Base-by-base conservation (phyloP, 164 flowering plant species). In the Umbellularia californica region DNA sequence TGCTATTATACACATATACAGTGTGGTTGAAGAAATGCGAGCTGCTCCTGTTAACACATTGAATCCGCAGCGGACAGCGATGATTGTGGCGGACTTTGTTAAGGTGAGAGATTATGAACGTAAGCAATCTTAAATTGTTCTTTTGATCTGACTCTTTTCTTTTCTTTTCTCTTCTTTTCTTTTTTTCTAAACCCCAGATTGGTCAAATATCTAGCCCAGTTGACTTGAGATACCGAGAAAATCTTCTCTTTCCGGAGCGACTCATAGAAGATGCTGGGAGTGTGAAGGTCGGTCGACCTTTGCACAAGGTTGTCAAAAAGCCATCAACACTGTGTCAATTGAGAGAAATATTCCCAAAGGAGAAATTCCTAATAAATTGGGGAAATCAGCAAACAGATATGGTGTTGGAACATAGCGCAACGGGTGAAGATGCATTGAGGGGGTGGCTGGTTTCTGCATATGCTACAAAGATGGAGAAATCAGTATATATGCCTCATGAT, bases 381-480 rank as follows among this genome's bases (percentile, higher is more conserved):
- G 85, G 82, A 68, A 78, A 55, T 50, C 85, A 80, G 69, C 84
- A 86, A 83, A 89, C 90, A 3, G 88, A 93, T 79, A 83, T 95
- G 96, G 78, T 92, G 55, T 80, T 93, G 80, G 92, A 88, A 81
- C 88, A 85, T 55, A 80, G 80, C 78, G 99, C 98, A 41, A 85
- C 90, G 1, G 99, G 92, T 27, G 98, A 93, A 86, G 99, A 95
- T 79, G 99, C 95, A 58, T 79, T 90, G 83, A 89, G 88, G 74
- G 98, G 99, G 6, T 95, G 98, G 99, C 77, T 95, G 30, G 90
- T 93, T 69, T 97, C 98, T 77, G 99, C 93, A n/a, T 93, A 88
- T 82, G 95, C 94, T 70, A 81, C 87, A 50, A 74, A 73, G 58
- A 82, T 84, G 74, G 84, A 81, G 63, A 85, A 80, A 47, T 74